phyloP scores from a whole-genome alignment of 1,139 yeast genomes.

The Nadsonia starkeyi-henricii region DNA sequence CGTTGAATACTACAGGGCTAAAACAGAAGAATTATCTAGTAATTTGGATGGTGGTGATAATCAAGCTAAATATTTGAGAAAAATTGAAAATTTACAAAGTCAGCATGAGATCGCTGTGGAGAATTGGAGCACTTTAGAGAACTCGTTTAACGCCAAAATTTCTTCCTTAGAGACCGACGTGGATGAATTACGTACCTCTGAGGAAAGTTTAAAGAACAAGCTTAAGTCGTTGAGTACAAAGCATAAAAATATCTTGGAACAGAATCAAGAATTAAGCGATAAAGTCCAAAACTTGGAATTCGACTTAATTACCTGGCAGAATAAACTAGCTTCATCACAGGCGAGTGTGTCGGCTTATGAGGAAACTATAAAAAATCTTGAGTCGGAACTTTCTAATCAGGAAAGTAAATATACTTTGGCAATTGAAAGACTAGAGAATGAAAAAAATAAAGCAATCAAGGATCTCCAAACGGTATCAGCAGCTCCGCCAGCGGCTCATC shows the following conservation, averaged over 20 bases:
- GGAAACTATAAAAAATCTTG: slow-evolving; percentile 4
- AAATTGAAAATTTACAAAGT: slow-evolving; percentile 44
- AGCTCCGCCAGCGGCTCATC: slow-evolving; percentile 8
- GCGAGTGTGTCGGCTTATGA: slow-evolving; percentile 5
- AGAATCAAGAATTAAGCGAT: slow-evolving; percentile 16
- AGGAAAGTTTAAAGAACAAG: slow-evolving; percentile 14
- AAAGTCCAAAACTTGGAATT: slow-evolving; percentile 20
- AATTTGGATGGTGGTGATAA: slow-evolving; percentile 19
- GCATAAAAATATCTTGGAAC: slow-evolving; percentile 11
- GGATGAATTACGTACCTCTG: slow-evolving; percentile 20
- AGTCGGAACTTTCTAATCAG: slow-evolving; percentile 6
- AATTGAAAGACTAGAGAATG: slow-evolving; percentile 1
- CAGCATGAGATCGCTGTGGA: slow-evolving; percentile 55
- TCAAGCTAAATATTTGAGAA: slow-evolving; percentile 23
- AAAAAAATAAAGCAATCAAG: slow-evolving; percentile 3
- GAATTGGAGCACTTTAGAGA: slow-evolving; percentile 53
- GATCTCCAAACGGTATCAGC: slow-evolving; percentile 6
- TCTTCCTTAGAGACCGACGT: slow-evolving; percentile 30
- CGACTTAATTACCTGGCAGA: slow-evolving; percentile 13
- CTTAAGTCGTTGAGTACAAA: slow-evolving; percentile 14
- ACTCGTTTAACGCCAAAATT: slow-evolving; percentile 35
- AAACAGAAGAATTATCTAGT: slow-evolving; percentile 25
- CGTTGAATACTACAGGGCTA: slow-evolving; percentile 30
- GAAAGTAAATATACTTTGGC: background rate
- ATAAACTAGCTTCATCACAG: slow-evolving; percentile 7